phyloP scores from a whole-genome alignment of 306 rosid species.

The Acacia acuminata region DNA sequence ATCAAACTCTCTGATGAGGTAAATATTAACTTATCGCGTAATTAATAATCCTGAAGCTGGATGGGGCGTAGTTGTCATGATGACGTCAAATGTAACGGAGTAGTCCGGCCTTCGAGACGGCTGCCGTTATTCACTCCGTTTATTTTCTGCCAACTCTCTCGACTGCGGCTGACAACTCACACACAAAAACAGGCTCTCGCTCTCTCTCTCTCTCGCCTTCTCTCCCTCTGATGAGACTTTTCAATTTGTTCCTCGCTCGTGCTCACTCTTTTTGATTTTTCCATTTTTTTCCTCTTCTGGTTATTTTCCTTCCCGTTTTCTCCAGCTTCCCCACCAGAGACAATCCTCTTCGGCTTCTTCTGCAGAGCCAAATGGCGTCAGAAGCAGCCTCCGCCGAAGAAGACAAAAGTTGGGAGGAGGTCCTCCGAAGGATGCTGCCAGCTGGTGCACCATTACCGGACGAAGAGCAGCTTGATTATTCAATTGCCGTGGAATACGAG shows the following conservation, averaged over 20 bases:
- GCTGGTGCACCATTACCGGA: conserved; percentile 82
- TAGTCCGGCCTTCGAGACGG: neutral
- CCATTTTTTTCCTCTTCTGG: neutral
- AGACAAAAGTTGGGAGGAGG: conserved; percentile 59
- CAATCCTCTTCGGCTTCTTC: conserved; percentile 7
- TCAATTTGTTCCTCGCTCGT: conserved; percentile 31
- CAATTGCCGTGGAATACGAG: conserved; percentile 74
- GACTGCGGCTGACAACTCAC: conserved; percentile 13
- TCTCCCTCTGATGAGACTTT: conserved; percentile 34
- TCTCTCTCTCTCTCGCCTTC: neutral
- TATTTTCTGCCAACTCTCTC: conserved; percentile 43
- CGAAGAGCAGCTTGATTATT: conserved; percentile 81
- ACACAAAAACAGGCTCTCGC: neutral
- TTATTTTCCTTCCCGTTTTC: neutral
- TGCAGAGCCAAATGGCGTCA: conserved; percentile 48
- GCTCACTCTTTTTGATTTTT: neutral
- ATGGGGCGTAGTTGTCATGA: neutral
- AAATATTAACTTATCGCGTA: neutral
- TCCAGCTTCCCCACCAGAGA: conserved; percentile 25
- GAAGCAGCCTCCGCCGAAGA: conserved; percentile 47
- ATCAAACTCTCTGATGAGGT: no score
- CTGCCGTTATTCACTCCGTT: conserved; percentile 40
- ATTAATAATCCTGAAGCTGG: neutral
- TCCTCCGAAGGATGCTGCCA: conserved; percentile 76
- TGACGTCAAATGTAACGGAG: conserved; percentile 42